These are phyloP conservation scores for Gossypium australe DNA, from an alignment of 345 rosid genomes.

Conservation along the genomic window DNA sequence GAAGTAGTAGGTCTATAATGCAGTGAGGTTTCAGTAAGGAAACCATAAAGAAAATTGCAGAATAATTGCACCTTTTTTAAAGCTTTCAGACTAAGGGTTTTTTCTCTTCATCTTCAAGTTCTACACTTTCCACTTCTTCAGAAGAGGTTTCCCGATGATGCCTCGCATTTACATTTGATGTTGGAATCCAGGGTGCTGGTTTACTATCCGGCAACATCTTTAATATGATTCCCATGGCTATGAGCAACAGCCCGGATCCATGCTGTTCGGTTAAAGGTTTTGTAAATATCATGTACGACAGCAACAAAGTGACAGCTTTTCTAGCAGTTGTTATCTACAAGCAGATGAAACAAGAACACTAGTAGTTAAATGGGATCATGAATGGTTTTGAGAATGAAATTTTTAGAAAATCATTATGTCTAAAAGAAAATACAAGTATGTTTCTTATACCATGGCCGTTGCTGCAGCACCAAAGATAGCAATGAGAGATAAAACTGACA, in stretches of 20 bases:
- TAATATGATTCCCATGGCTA: slow-evolving; percentile 69
- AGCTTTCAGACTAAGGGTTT: slow-evolving; percentile 40
- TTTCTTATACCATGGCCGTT: slow-evolving; percentile 75
- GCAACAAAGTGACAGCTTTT: slow-evolving; percentile 66
- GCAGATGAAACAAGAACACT: not conserved
- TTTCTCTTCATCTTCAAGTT: slow-evolving; percentile 43
- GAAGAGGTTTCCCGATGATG: slow-evolving; percentile 15
- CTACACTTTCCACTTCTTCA: slow-evolving; percentile 19
- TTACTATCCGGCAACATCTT: slow-evolving; percentile 42
- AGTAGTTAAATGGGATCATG: not conserved
- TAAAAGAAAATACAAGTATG: not conserved
- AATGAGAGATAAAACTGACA: slow-evolving; percentile 85
- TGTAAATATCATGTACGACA: slow-evolving; percentile 85
- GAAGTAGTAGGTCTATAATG: not conserved
- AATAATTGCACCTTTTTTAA: not conserved
- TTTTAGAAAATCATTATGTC: not conserved
- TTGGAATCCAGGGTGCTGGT: not conserved
- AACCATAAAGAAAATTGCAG: not conserved
- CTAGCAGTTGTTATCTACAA: slow-evolving; percentile 60
- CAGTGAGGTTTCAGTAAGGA: not conserved
- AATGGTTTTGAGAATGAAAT: not conserved
- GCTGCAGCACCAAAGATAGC: slow-evolving; percentile 95
- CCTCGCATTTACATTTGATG: slow-evolving; percentile 15
- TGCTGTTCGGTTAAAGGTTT: slow-evolving; percentile 84
- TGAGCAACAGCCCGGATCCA: slow-evolving; percentile 63